A percentile compares a stretch with the other conserved stretches of the same genome.
Conservation (phyloP, 169 alveolate genomes). For the Besnoitia besnoiti region DNA sequence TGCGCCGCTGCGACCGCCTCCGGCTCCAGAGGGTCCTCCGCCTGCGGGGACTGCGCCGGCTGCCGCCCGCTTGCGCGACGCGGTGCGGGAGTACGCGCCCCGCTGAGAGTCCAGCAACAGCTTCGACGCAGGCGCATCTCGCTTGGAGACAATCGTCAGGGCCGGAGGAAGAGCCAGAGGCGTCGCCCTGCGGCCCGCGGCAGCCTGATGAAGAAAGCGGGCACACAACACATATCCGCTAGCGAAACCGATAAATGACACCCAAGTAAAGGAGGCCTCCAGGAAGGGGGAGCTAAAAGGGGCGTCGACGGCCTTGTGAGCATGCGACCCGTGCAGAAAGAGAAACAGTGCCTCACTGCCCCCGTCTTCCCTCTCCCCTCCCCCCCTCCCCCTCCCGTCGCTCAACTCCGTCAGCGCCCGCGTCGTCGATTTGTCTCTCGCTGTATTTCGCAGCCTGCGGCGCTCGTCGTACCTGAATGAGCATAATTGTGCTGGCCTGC, state of each 20-base stretch:
- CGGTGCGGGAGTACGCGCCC: neutral
- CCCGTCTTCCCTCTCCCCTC: too few relatives aligned
- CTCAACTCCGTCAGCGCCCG: too few relatives aligned
- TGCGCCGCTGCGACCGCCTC: neutral
- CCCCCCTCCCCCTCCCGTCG: too few relatives aligned
- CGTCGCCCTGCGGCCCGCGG: slow-evolving; percentile 48
- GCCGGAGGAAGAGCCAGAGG: slow-evolving; percentile 39
- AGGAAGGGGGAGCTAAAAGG: too few relatives aligned
- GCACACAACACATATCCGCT: too few relatives aligned
- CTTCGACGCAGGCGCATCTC: slow-evolving; percentile 8
- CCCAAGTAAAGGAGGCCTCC: too few relatives aligned
- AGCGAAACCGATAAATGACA: too few relatives aligned
- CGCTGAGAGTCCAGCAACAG: neutral
- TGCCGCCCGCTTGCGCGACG: neutral
- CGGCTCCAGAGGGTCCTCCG: neutral
- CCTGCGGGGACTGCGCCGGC: neutral
- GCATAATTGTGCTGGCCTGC: slow-evolving; percentile 46
- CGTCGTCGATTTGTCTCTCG: too few relatives aligned
- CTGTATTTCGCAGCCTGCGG: too few relatives aligned
- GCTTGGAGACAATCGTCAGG: neutral
- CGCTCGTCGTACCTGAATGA: slow-evolving; percentile 16
- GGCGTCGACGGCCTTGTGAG: too few relatives aligned
- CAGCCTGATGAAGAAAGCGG: slow-evolving; percentile 21
- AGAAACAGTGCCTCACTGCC: too few relatives aligned
- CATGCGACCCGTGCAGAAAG: too few relatives aligned